Evolutionary conservation across 352 stramenopile genomes (phyloP).

Genomic region (Peronospora farinosa): DNA sequence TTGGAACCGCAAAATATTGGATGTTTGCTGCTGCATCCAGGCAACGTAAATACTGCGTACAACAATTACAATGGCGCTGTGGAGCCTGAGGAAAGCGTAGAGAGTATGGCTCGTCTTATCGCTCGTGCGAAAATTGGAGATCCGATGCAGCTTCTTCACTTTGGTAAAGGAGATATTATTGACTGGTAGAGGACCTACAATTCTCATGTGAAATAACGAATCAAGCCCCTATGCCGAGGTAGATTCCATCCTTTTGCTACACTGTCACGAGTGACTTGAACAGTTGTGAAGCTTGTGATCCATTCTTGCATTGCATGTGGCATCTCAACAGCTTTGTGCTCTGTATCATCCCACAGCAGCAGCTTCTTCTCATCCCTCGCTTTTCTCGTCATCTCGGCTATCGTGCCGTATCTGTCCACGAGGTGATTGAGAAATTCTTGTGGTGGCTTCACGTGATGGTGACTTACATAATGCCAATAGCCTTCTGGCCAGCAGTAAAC

Average conservation of each 20-base stretch:
- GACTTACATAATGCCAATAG: conserved; percentile 63
- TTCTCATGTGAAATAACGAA: not conserved
- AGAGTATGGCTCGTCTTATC: conserved; percentile 32
- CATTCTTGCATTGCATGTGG: conserved; percentile 57
- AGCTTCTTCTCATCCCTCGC: conserved; percentile 27
- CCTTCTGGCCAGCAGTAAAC: conserved; percentile 75
- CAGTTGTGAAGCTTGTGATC: conserved; percentile 58
- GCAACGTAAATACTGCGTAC: conserved; percentile 46
- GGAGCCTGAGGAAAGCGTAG: conserved; percentile 34
- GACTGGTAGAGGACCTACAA: conserved; percentile 36
- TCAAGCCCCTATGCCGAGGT: not conserved
- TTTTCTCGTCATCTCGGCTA: conserved; percentile 25
- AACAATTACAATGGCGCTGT: conserved; percentile 27
- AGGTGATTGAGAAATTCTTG: conserved; percentile 56
- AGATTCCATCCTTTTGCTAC: not conserved
- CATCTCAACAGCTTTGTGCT: conserved; percentile 34
- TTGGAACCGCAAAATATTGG: conserved; percentile 40
- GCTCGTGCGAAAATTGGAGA: conserved; percentile 28
- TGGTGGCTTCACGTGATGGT: conserved; percentile 61
- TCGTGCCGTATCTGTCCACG: conserved; percentile 27
- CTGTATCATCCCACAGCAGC: conserved; percentile 47
- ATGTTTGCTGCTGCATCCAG: conserved; percentile 40
- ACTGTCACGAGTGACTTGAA: conserved; percentile 13
- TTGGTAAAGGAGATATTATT: conserved; percentile 43
- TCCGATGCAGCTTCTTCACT: conserved; percentile 36